phyloP scores from a whole-genome alignment of 441 rosid genomes.

The Erodium moschatum region DNA sequence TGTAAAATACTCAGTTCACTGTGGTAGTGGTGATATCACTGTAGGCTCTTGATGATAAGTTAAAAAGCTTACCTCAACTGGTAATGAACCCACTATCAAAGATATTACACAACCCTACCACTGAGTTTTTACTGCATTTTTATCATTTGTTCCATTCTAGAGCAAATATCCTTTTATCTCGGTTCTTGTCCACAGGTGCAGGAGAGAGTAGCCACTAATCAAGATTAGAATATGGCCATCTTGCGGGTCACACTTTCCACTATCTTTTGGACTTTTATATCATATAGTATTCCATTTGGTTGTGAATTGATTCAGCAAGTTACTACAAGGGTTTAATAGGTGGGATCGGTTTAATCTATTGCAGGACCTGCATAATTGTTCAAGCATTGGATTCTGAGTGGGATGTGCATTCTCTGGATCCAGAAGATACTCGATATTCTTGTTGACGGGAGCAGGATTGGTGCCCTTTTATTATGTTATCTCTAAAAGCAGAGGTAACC shows the following conservation, averaged over 20 bases:
- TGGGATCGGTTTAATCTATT: constrained; percentile 17
- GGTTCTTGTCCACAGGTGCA: background rate
- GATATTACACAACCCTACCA: background rate
- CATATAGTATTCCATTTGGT: background rate
- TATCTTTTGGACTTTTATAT: constrained; percentile 5
- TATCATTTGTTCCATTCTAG: constrained; percentile 1
- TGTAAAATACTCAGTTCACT: too few species aligned
- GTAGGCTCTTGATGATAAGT: too few species aligned
- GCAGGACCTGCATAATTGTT: background rate
- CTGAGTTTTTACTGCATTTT: background rate
- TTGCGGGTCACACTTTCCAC: constrained; percentile 22
- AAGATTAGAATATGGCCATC: constrained; percentile 17
- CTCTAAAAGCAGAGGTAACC: background rate
- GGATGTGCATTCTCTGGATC: constrained; percentile 19
- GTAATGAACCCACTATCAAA: too few species aligned
- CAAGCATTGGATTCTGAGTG: constrained; percentile 19
- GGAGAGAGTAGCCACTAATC: background rate
- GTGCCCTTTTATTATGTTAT: background rate
- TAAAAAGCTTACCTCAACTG: too few species aligned
- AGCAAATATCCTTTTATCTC: constrained; percentile 10
- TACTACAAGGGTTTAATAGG: background rate
- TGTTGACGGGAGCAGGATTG: background rate
- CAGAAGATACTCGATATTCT: constrained; percentile 4
- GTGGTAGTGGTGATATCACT: too few species aligned
- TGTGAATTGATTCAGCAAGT: background rate